Evolutionary conservation across 805 yeast genomes (phyloP).

Genomic region (Lachancea thermotolerans): DNA sequence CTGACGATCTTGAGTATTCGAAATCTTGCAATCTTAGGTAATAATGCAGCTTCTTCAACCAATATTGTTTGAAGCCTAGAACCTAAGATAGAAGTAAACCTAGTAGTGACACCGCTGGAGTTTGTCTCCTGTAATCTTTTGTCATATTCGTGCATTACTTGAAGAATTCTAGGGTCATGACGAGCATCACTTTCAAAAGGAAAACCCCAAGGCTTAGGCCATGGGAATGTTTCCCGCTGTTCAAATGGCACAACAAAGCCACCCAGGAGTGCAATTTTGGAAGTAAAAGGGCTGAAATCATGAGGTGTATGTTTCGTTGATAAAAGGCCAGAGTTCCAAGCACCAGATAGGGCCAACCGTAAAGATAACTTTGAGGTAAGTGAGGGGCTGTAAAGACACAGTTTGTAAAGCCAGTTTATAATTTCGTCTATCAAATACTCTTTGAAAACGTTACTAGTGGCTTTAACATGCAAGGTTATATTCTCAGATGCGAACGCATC

Average conservation of each 20-base stretch:
- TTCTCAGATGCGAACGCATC: slow-evolving; percentile 18
- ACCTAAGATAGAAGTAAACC: slow-evolving; percentile 31
- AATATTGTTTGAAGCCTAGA: slow-evolving; percentile 37
- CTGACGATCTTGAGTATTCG: slow-evolving; percentile 19
- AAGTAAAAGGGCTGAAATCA: slow-evolving; percentile 9
- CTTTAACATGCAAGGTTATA: slow-evolving; percentile 17
- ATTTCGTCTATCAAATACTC: slow-evolving; percentile 20
- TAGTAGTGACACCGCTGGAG: slow-evolving; percentile 8
- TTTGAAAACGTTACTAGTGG: slow-evolving; percentile 22
- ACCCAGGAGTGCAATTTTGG: slow-evolving; percentile 25
- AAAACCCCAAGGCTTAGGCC: slow-evolving; percentile 28
- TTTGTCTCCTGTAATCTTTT: slow-evolving; percentile 15
- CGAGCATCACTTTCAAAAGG: slow-evolving; percentile 11
- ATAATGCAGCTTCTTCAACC: slow-evolving; percentile 15
- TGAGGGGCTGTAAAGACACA: slow-evolving; percentile 9
- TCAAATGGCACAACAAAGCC: slow-evolving; percentile 24
- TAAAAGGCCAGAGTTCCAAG: slow-evolving; percentile 19
- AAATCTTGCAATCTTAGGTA: slow-evolving; percentile 17
- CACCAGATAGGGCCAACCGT: slow-evolving; percentile 20
- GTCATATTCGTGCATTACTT: slow-evolving; percentile 21
- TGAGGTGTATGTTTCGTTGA: slow-evolving; percentile 10
- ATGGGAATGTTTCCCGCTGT: slow-evolving; percentile 17
- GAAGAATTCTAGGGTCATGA: slow-evolving; percentile 7
- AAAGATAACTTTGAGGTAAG: slow-evolving; percentile 12
- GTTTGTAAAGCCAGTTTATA: slow-evolving; percentile 18